Conservation (phyloP, 116 monocot genomes). For the Iris pallida region DNA sequence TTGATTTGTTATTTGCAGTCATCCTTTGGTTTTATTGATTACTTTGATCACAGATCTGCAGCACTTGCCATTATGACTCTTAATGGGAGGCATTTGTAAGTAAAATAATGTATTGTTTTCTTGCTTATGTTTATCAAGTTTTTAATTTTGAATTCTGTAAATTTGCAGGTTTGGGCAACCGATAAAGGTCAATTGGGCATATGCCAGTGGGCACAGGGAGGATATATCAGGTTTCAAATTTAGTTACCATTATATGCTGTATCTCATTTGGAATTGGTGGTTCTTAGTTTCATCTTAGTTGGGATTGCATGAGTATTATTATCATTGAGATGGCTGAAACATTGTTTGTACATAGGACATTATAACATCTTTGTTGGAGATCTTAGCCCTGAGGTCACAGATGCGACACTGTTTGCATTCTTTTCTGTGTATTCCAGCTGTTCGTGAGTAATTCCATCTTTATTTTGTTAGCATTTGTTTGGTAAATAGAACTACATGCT, state of each 20-base stretch:
- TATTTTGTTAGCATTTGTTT: not conserved
- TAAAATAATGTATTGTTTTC: conserved; percentile 1
- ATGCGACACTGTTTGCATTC: conserved; percentile 69
- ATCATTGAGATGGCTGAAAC: not conserved
- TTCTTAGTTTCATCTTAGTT: too few species aligned
- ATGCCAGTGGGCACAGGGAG: conserved; percentile 74
- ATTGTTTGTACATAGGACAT: conserved; percentile 38
- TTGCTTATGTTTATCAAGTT: not conserved
- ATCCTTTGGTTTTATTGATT: conserved; percentile 80
- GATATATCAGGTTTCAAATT: conserved; percentile 55
- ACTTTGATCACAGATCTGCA: conserved; percentile 73
- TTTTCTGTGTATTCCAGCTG: conserved; percentile 67
- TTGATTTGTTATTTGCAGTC: conserved; percentile 53
- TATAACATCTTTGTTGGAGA: conserved; percentile 88
- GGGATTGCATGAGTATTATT: not conserved
- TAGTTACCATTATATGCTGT: not conserved
- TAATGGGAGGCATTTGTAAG: conserved; percentile 70
- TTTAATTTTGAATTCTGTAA: not conserved
- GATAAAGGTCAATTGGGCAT: conserved; percentile 87
- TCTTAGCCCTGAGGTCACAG: conserved; percentile 86
- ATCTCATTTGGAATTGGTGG: not conserved
- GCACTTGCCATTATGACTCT: conserved; percentile 64
- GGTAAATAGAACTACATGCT: too few species aligned
- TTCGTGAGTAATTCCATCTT: conserved; percentile 43
- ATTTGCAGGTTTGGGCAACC: conserved; percentile 64